Percentiles rank a stretch among this genome's conserved stretches.
These are phyloP conservation scores for Colletotrichum liriopes DNA, from an alignment of 2,329 filamentous ascomycete genomes.

Conservation along the genomic window DNA sequence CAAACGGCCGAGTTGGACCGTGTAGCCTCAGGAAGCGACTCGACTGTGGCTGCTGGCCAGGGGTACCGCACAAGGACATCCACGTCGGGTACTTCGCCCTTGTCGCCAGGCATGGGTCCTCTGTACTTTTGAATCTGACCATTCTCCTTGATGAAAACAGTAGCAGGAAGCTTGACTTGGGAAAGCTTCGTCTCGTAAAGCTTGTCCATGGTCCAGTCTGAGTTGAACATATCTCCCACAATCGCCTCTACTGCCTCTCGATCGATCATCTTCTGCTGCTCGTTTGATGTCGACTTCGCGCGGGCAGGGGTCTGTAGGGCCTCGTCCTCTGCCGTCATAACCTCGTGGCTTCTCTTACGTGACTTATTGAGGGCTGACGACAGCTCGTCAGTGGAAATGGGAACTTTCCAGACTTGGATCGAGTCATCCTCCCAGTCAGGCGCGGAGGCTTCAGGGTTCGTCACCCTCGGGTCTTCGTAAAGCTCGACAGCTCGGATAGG, in stretches of 20 bases:
- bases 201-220: conserved; percentile 77
- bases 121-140: conserved; percentile 79
- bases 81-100: conserved; percentile 70
- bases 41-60: conserved; percentile 81
- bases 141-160: conserved; percentile 77
- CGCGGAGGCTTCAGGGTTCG: conserved; percentile 60
- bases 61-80: conserved; percentile 82
- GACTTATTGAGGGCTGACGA: conserved; percentile 28
- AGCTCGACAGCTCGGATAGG: conserved; percentile 82
- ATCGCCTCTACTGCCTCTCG: conserved; percentile 45
- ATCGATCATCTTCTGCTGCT: conserved; percentile 47
- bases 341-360: conserved; percentile 54
- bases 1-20: conserved; percentile 81
- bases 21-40: conserved; percentile 75
- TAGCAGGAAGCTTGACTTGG: conserved; percentile 77
- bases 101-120: conserved; percentile 74
- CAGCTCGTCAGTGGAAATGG: conserved; percentile 61
- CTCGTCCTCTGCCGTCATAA: conserved; percentile 33
- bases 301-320: background rate
- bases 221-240: conserved; percentile 52
- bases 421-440: conserved; percentile 84
- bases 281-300: conserved; percentile 38
- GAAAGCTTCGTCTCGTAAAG: conserved; percentile 77
- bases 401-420: conserved; percentile 88
- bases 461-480: conserved; percentile 58